A percentile compares a stretch with the other conserved stretches of the same genome.
These are phyloP conservation scores for Lasiodiplodia theobromae DNA, from an alignment of 2,329 filamentous ascomycete genomes.

Conservation along the genomic window DNA sequence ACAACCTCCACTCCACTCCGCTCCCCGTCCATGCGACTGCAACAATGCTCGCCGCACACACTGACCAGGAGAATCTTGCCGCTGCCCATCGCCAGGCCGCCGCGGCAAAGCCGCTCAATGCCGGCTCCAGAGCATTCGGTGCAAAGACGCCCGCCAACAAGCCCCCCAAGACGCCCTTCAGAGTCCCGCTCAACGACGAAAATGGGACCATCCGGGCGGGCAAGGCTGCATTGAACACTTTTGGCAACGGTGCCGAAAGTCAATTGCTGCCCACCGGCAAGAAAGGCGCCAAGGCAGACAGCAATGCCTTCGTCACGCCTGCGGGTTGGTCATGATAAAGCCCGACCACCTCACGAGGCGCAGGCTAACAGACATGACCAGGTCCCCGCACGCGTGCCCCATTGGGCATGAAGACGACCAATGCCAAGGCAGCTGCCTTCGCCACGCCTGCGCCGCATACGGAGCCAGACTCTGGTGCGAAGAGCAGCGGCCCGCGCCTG, in stretches of 20 bases:
- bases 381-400: slow-evolving; percentile 77
- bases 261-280: slow-evolving; percentile 58
- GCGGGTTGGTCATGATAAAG: slow-evolving; percentile 62
- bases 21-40: slow-evolving; percentile 34
- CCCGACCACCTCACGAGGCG: not conserved
- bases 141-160: slow-evolving; percentile 82
- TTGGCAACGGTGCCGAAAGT: slow-evolving; percentile 65
- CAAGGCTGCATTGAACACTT: slow-evolving; percentile 65
- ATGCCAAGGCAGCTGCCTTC: slow-evolving; percentile 78
- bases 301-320: slow-evolving; percentile 78
- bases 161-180: slow-evolving; percentile 83
- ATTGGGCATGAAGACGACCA: slow-evolving; percentile 94
- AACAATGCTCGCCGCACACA: slow-evolving; percentile 74
- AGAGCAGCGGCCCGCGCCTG: slow-evolving; percentile 65
- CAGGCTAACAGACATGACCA: slow-evolving; percentile 38
- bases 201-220: slow-evolving; percentile 72
- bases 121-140: slow-evolving; percentile 65
- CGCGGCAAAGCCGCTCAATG: slow-evolving; percentile 74
- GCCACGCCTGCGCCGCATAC: slow-evolving; percentile 71
- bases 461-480: slow-evolving; percentile 51
- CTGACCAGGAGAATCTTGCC: slow-evolving; percentile 88
- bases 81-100: slow-evolving; percentile 75
- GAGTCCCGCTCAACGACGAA: slow-evolving; percentile 81
- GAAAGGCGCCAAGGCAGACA: slow-evolving; percentile 60
- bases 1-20: slow-evolving; percentile 35